phyloP scores from a whole-genome alignment of 768 basidiomycete genomes.

The Imleria badia region DNA sequence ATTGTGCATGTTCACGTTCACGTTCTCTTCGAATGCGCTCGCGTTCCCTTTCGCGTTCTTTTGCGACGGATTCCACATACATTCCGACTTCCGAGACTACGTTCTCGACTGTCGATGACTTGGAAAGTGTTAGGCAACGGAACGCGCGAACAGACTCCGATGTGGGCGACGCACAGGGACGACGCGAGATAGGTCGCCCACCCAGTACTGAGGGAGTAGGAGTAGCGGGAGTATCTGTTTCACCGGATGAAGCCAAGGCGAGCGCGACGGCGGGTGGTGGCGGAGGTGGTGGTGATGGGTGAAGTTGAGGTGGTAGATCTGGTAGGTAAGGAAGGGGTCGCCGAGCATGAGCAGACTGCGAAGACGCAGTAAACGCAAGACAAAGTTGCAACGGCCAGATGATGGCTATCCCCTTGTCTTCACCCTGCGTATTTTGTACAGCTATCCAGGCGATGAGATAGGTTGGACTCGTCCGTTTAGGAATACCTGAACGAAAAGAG shows the following conservation, averaged over 20 bases:
- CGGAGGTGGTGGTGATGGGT: slow-evolving; percentile 49
- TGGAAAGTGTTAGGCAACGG: slow-evolving; percentile 52
- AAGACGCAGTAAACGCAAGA: slow-evolving; percentile 40
- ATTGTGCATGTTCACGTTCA: slow-evolving; percentile 53
- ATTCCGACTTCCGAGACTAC: slow-evolving; percentile 62
- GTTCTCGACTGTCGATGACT: slow-evolving; percentile 47
- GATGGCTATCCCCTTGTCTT: slow-evolving; percentile 74
- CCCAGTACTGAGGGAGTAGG: slow-evolving; percentile 11
- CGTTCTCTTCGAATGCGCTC: slow-evolving; percentile 70
- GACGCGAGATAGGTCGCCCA: slow-evolving; percentile 33
- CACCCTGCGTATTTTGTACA: slow-evolving; percentile 76
- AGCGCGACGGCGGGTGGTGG: slow-evolving; percentile 33
- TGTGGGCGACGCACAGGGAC: slow-evolving; percentile 35
- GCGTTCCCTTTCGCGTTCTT: slow-evolving; percentile 75
- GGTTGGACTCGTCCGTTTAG: slow-evolving; percentile 18
- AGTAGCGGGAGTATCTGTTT: neutral
- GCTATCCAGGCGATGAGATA: slow-evolving; percentile 74
- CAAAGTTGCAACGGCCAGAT: slow-evolving; percentile 72
- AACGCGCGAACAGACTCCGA: slow-evolving; percentile 43
- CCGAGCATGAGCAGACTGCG: slow-evolving; percentile 38
- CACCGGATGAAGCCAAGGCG: slow-evolving; percentile 19
- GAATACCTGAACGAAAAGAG: slow-evolving; percentile 18
- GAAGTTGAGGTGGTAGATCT: slow-evolving; percentile 61
- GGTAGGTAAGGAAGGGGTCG: slow-evolving; percentile 56
- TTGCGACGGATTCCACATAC: slow-evolving; percentile 74